Evolutionary conservation across 805 yeast genomes (phyloP), one percentile per base, ranked within the genome.

Genomic region (Lachancea thermotolerans): DNA sequence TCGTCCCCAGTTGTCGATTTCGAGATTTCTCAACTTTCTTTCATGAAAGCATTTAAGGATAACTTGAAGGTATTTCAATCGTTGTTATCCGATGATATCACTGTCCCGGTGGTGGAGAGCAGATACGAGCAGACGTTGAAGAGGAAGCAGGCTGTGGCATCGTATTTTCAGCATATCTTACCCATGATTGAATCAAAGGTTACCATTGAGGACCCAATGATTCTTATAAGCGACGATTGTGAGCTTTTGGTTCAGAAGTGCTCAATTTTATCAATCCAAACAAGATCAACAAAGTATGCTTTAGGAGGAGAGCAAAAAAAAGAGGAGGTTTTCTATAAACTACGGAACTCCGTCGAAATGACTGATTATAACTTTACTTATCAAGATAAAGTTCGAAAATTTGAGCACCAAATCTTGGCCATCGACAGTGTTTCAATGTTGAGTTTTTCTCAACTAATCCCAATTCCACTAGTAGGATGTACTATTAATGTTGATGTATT

Each of bases 1-100:
- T 64, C 77, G 2, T 73, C 73, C 1, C 68, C 76, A 15, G 64
- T 69, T 1, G 34, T 73, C n/a, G 79, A 75, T 50, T 52, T 72
- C 18, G 68, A 73, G 28, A 61, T 71, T 4, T 62, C 61, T 10
- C 69, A 72, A 39, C 51, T 71, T 2, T 65, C 72, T 1, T 57
- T 68, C 15, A 56, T 68, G 30, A 57, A 67, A 34, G 56, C 63
- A 9, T 65, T 66, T 41, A 49, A 47, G 29, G 51, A 52, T 15
- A 57, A 64, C 44, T 51, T 58, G 12, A 55, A 48, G n/a, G 64
- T 62, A 0, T 58, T 62, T 36, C 49, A 50, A 10, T 53, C 53
- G 14, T 41, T 56, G 5, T 47, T 56, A 18, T 46, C 53, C n/a
- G 41, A 43, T 11, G 44, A 39, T 6, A 41, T 47, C 2, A 44